These are phyloP conservation scores for Russula emetica DNA, from an alignment of 768 basidiomycete species.

Conservation along the genomic window DNA sequence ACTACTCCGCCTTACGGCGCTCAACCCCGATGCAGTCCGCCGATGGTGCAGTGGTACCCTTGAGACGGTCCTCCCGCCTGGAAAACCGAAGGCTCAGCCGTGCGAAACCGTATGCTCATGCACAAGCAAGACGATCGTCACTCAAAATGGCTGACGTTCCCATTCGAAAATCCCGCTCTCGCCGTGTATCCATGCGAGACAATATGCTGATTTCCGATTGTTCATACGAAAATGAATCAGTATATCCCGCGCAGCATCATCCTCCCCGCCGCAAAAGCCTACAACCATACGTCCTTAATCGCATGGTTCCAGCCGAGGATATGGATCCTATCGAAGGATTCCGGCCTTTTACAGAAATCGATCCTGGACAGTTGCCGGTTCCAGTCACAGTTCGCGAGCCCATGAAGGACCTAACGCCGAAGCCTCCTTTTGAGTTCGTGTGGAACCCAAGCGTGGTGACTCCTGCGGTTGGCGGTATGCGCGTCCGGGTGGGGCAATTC, in stretches of 20 bases:
- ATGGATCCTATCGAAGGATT: slow-evolving; percentile 22
- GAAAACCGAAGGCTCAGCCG: slow-evolving; percentile 4
- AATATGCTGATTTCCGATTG: background rate
- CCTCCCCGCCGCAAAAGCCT: slow-evolving; percentile 1
- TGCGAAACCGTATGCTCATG: background rate
- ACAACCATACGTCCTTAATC: slow-evolving; percentile 9
- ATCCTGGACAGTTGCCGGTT: background rate
- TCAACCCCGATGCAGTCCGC: background rate
- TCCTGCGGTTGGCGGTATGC: slow-evolving; percentile 19
- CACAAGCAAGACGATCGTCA: slow-evolving; percentile 5
- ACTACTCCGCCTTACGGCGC: slow-evolving; percentile 2
- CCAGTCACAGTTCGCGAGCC: slow-evolving; percentile 17
- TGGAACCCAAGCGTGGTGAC: slow-evolving; percentile 16
- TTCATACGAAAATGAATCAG: slow-evolving; percentile 8
- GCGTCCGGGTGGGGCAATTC: slow-evolving; percentile 21
- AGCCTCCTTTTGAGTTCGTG: background rate
- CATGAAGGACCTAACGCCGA: background rate
- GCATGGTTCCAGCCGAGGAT: slow-evolving; percentile 22
- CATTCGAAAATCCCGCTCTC: background rate
- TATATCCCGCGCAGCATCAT: background rate
- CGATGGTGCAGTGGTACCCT: background rate
- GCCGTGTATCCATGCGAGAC: slow-evolving; percentile 9
- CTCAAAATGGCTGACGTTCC: background rate
- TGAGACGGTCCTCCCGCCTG: slow-evolving; percentile 9
- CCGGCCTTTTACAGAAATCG: slow-evolving; percentile 20